Percentiles rank a stretch among this genome's conserved stretches.
Conservation (phyloP, 768 basidiomycete genomes). For the Boletus coccyginus region DNA sequence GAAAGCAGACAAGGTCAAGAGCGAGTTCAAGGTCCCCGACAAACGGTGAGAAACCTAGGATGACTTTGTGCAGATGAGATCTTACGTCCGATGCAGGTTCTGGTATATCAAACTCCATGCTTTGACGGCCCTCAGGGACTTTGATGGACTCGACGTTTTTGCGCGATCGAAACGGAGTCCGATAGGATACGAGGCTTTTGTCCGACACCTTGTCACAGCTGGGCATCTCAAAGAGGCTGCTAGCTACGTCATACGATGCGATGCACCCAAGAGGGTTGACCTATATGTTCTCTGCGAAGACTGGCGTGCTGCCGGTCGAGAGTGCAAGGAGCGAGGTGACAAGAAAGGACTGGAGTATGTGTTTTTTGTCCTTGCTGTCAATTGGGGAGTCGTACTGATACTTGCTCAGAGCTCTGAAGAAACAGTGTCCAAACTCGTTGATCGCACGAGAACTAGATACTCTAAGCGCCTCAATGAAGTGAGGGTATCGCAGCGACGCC, state of each 20-base stretch:
- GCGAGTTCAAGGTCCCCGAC: conserved; percentile 92
- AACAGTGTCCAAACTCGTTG: conserved; percentile 76
- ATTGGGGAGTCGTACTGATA: not conserved
- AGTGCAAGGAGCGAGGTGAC: conserved; percentile 88
- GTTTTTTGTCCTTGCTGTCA: not conserved
- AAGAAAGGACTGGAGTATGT: conserved; percentile 83
- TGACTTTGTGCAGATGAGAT: not conserved
- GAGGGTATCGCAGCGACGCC: conserved; percentile 11
- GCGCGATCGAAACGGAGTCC: conserved; percentile 87
- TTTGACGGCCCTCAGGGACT: conserved; percentile 75
- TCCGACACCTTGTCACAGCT: conserved; percentile 70
- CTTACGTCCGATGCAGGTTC: conserved; percentile 51
- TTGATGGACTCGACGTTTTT: conserved; percentile 82
- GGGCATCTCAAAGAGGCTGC: conserved; percentile 77
- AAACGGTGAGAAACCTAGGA: conserved; percentile 60
- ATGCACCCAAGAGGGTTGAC: conserved; percentile 77
- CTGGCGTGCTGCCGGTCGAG: conserved; percentile 83
- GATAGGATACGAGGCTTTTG: conserved; percentile 93
- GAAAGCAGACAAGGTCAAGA: conserved; percentile 83
- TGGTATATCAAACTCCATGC: conserved; percentile 93
- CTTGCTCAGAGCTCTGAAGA: conserved; percentile 58
- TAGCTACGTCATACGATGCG: conserved; percentile 78
- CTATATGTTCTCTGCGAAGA: conserved; percentile 89
- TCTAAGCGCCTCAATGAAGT: conserved; percentile 65
- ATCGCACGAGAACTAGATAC: conserved; percentile 76